Base-by-base conservation (phyloP, 202 grass and related monocot genomes). In the Cymbopogon flexuosus region DNA sequence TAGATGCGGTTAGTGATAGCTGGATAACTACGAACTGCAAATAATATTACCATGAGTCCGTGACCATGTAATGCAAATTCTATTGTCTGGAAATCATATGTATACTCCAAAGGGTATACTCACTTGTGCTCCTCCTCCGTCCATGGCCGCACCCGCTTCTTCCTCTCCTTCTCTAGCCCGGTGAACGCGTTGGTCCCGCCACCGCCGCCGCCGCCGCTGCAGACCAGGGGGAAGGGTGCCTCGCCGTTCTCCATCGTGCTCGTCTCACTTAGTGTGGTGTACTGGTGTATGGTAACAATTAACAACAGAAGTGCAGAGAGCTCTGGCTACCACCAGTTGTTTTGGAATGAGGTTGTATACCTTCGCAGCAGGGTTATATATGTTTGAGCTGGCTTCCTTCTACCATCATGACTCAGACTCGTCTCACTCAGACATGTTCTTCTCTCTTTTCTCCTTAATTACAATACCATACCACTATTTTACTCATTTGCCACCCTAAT, bases 91-190 rank as follows among this genome's bases (percentile, higher is more conserved):
- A 75, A 66, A 49, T 22, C n/a, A 18, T 68, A 31, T 67, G 3
- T 33, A n/a, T 34, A 34, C 3, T 34, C 6, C n/a, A n/a, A n/a
- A n/a, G n/a, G n/a, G 29, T 18, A 51, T 63, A 68, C 87, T 90
- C 75, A 97, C 95, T 68, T 90, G 84, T 97, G 95, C 86, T 97
- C 95, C 40, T 93, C 92, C 85, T 94, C 90, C 5, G 95, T 94
- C 95, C 95, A 97, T 58, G 95, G 95, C 47, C 4, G 45, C 83
- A 93, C 88, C 62, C 92, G 88, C 83, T 97, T 97, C 92, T 93
- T 94, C 79, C 95, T 89, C 79, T 94, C 92, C 67, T 97, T 88
- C 81, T 97, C 90, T 16, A 64, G 84, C 57, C 71, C 69, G 68
- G 81, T 86, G 68, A 92, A 87, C 42, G 87, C 22, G 37, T 42